Percentiles rank a stretch among this genome's conserved stretches.
These are phyloP conservation scores for Candida boleticola DNA, from an alignment of 805 yeast genomes.

Conservation along the genomic window DNA sequence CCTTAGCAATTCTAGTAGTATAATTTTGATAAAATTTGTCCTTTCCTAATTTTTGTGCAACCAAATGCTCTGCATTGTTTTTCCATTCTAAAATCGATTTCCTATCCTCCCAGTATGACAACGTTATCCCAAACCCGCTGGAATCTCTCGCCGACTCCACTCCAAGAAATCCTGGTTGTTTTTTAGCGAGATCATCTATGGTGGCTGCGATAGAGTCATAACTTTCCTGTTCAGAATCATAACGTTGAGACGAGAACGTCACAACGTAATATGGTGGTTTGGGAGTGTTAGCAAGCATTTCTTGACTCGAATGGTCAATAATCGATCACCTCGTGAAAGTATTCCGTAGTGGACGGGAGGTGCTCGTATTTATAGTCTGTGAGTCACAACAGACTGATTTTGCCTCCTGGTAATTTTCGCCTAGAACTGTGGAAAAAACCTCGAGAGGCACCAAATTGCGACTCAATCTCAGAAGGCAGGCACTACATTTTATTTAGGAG, in stretches of 20 bases:
- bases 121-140: slow-evolving; percentile 12
- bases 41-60: slow-evolving; percentile 13
- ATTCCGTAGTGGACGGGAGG: too few relatives aligned
- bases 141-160: slow-evolving; percentile 14
- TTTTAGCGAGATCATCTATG: slow-evolving; percentile 12
- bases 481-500: too few relatives aligned
- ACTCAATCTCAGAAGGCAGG: too few relatives aligned
- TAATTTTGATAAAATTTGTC: slow-evolving; percentile 9
- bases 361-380: too few relatives aligned
- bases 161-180: slow-evolving; percentile 15
- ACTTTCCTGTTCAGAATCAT: slow-evolving; percentile 5
- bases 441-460: too few relatives aligned
- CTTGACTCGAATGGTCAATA: too few relatives aligned
- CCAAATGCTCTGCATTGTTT: slow-evolving; percentile 13
- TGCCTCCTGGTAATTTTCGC: too few relatives aligned
- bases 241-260: slow-evolving; percentile 10
- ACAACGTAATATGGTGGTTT: slow-evolving; percentile 16
- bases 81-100: slow-evolving; percentile 13
- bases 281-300: slow-evolving; percentile 6
- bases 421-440: too few relatives aligned
- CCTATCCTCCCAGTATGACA: slow-evolving; percentile 15
- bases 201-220: slow-evolving; percentile 8
- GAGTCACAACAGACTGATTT: too few relatives aligned
- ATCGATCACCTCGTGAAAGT: too few relatives aligned
- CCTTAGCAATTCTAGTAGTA: slow-evolving; percentile 12